A percentile compares a stretch with the other conserved stretches of the same genome.
These are phyloP conservation scores for Collybia sp. DNA, from an alignment of 768 basidiomycete species.

Conservation along the genomic window DNA sequence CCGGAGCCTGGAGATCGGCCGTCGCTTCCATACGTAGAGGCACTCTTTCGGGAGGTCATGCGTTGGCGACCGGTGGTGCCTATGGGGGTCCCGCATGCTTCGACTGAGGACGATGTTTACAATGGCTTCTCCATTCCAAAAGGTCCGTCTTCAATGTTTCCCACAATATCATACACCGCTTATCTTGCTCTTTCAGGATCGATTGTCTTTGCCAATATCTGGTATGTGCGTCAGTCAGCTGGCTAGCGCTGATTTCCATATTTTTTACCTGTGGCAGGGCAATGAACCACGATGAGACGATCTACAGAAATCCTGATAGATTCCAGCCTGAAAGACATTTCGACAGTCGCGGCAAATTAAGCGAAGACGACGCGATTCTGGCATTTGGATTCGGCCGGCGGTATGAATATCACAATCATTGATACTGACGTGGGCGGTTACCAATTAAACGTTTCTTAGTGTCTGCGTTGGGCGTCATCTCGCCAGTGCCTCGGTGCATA, in stretches of 20 bases:
- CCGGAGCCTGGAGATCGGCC: slow-evolving; percentile 31
- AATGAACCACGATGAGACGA: slow-evolving; percentile 41
- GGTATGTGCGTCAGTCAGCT: slow-evolving; percentile 6
- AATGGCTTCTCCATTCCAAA: slow-evolving; percentile 14
- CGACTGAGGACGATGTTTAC: slow-evolving; percentile 12
- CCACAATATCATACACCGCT: not conserved
- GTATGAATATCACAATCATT: too few relatives aligned
- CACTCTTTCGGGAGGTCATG: slow-evolving; percentile 32
- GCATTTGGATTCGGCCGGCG: slow-evolving; percentile 29
- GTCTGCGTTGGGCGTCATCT: too few relatives aligned
- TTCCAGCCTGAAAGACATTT: slow-evolving; percentile 60
- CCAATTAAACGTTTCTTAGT: too few relatives aligned
- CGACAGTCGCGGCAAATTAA: slow-evolving; percentile 17
- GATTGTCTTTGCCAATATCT: slow-evolving; percentile 15
- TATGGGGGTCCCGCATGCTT: slow-evolving; percentile 14
- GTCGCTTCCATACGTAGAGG: slow-evolving; percentile 33
- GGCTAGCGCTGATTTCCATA: slow-evolving; percentile 1
- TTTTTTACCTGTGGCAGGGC: slow-evolving; percentile 24
- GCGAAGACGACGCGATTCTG: slow-evolving; percentile 16
- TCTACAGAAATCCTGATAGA: slow-evolving; percentile 42
- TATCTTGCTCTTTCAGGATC: slow-evolving; percentile 8
- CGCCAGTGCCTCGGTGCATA: too few relatives aligned
- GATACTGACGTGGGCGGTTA: too few relatives aligned
- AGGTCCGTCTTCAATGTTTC: not conserved
- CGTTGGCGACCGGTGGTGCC: slow-evolving; percentile 31